Conservation (phyloP, 2,329 filamentous ascomycete genomes). For the Mycosphaerelloides madeirae region DNA sequence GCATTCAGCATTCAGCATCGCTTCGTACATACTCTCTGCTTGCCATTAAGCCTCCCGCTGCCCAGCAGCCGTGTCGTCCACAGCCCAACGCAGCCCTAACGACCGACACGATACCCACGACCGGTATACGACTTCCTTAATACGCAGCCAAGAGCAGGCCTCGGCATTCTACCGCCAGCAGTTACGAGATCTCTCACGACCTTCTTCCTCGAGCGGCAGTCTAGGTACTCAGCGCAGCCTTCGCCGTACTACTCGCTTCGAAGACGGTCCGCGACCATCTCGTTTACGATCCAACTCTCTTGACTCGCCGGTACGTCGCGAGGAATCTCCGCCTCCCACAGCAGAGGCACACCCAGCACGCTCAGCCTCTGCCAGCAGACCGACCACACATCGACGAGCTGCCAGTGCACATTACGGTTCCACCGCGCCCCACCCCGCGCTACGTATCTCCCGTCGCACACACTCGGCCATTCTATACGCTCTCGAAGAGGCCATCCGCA, state of each 20-base stretch:
- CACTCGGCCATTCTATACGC: conserved; percentile 88
- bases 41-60: conserved; percentile 1
- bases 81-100: conserved; percentile 42
- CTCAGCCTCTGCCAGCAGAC: conserved; percentile 23
- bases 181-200: conserved; percentile 38
- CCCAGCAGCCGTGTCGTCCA: conserved; percentile 40
- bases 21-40: background rate
- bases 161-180: conserved; percentile 26
- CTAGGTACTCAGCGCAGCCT: conserved; percentile 39
- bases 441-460: conserved; percentile 74
- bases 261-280: conserved; percentile 37
- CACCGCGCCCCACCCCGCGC: conserved; percentile 49
- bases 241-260: conserved; percentile 51
- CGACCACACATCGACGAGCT: conserved; percentile 31
- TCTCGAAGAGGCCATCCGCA: conserved; percentile 82
- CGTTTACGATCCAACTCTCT: conserved; percentile 42
- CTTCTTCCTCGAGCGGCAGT: conserved; percentile 51
- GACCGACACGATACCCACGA: conserved; percentile 53
- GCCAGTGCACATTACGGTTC: conserved; percentile 27
- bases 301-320: conserved; percentile 33
- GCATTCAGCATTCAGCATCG: too few species aligned
- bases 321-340: conserved; percentile 3
- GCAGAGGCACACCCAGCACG: conserved; percentile 8
- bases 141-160: conserved; percentile 45
- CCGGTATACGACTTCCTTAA: conserved; percentile 48